Percentiles rank a stretch among this genome's conserved stretches.
Conservation (phyloP, 805 yeast species). For the Schwanniomyces pseudopolymorphus region DNA sequence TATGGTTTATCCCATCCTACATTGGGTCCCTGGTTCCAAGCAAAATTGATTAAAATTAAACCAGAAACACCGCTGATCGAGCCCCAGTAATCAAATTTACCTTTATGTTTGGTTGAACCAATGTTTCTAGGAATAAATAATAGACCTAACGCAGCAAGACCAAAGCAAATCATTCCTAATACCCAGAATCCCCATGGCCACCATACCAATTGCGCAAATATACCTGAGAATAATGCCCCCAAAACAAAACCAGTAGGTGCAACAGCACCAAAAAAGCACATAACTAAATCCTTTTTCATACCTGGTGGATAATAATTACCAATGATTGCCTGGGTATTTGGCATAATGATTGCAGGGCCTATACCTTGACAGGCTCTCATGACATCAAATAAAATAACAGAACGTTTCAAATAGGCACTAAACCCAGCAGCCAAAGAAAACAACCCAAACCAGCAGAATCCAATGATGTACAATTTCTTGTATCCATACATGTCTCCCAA, state of each 20-base stretch:
- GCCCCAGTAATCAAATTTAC: constrained; percentile 27
- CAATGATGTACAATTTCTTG: constrained; percentile 25
- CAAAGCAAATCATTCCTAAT: constrained; percentile 18
- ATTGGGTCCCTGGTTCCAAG: constrained; percentile 76
- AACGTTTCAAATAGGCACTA: constrained; percentile 20
- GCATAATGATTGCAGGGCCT: constrained; percentile 35
- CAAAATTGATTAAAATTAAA: constrained; percentile 61
- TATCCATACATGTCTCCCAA: constrained; percentile 37
- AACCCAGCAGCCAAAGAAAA: constrained; percentile 26
- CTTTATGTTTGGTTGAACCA: constrained; percentile 12
- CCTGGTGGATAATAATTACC: constrained; percentile 30
- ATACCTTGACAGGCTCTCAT: constrained; percentile 34
- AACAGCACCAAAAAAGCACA: constrained; percentile 34
- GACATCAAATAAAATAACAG: constrained; percentile 23
- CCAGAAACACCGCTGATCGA: constrained; percentile 59
- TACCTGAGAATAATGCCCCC: constrained; percentile 26
- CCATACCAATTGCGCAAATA: constrained; percentile 27
- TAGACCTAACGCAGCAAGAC: constrained; percentile 14
- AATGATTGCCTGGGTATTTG: constrained; percentile 32
- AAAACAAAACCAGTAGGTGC: constrained; percentile 34
- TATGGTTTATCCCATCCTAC: constrained; percentile 69
- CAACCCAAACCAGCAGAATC: constrained; percentile 22
- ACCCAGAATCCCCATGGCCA: constrained; percentile 39
- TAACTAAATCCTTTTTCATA: constrained; percentile 15
- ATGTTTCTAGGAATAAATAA: constrained; percentile 30